A percentile compares a stretch with the other conserved stretches of the same genome.
Conservation (phyloP, 2,329 filamentous ascomycete species). For the Botrytis deweyae region DNA sequence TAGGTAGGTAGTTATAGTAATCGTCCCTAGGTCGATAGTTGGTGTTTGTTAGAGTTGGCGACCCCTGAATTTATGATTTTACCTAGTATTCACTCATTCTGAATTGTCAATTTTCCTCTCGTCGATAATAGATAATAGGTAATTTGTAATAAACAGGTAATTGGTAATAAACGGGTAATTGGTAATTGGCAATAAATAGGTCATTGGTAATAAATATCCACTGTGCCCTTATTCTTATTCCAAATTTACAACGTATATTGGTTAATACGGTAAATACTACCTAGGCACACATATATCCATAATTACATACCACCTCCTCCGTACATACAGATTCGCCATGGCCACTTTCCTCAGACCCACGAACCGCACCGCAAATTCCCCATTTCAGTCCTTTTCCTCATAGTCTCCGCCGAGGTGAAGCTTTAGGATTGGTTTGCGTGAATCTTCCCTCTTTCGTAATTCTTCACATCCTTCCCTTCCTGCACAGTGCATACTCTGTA, state of each 20-base stretch:
- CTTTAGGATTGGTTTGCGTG: constrained; percentile 6
- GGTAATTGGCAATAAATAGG: background rate
- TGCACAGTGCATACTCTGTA: constrained; percentile 1
- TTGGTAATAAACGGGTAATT: background rate
- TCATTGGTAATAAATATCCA: background rate
- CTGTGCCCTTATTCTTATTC: background rate
- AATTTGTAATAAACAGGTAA: background rate
- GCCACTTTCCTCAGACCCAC: constrained; percentile 6
- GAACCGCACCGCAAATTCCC: background rate
- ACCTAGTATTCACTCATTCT: background rate
- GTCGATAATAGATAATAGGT: too few relatives aligned
- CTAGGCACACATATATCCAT: background rate
- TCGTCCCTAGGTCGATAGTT: background rate
- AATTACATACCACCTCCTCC: background rate
- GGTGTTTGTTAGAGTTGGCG: background rate
- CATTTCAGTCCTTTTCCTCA: background rate
- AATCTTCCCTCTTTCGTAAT: background rate
- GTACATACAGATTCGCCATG: background rate
- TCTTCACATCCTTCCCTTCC: constrained; percentile 5
- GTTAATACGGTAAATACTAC: background rate
- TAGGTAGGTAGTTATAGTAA: background rate
- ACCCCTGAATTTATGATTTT: background rate
- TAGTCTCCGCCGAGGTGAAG: background rate
- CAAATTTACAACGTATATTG: background rate
- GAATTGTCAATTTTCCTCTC: background rate